These are phyloP conservation scores for Pinus taeda DNA, from an alignment of 75 land plant genomes.

Conservation along the genomic window DNA sequence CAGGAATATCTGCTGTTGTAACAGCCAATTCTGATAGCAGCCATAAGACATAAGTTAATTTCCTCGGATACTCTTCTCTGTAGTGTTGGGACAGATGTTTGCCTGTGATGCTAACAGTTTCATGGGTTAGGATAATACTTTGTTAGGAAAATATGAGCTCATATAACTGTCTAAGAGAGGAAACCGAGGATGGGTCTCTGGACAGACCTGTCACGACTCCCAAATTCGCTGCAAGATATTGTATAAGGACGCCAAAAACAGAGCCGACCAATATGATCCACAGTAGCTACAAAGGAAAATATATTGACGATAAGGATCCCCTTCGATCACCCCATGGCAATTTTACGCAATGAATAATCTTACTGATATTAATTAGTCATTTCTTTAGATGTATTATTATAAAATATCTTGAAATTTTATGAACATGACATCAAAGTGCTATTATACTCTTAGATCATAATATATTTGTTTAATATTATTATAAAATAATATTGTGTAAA, in stretches of 20 bases:
- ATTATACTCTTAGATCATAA: no score
- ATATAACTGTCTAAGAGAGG: no score
- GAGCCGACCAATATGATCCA: not conserved
- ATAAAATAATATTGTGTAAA: no score
- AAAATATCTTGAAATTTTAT: no score
- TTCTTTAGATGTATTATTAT: no score
- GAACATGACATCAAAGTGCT: no score
- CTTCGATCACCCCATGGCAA: no score
- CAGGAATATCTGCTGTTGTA: slow-evolving; percentile 33
- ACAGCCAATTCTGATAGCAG: slow-evolving; percentile 29
- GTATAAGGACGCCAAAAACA: slow-evolving; percentile 18
- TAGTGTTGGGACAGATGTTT: not conserved
- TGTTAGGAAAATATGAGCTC: not conserved
- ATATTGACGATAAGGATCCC: no score
- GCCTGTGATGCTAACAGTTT: not conserved
- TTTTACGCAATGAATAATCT: no score
- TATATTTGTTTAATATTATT: no score
- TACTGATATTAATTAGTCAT: no score
- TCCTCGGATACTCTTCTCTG: slow-evolving; percentile 30
- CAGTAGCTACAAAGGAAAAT: not conserved
- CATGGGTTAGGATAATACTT: not conserved
- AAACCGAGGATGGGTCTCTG: not conserved
- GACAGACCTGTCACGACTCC: slow-evolving; percentile 34
- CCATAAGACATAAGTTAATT: slow-evolving; percentile 23
- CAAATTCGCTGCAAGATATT: slow-evolving; percentile 32